phyloP scores from a whole-genome alignment of 2,329 filamentous ascomycete species.

The Arthrobotrys conoides region DNA sequence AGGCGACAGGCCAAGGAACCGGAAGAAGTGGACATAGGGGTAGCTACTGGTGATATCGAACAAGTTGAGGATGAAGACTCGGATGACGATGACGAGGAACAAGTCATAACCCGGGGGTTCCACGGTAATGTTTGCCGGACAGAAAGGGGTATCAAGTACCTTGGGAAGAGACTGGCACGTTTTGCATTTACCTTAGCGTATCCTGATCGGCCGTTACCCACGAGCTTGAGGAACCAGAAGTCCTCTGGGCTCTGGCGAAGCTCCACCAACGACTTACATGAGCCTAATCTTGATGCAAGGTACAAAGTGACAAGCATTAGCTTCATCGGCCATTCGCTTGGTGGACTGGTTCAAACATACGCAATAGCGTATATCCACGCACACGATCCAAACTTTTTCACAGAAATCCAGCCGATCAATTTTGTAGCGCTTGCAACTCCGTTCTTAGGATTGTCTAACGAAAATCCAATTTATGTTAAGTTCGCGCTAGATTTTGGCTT shows the following conservation, averaged over 20 bases:
- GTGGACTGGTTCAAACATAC: slow-evolving; percentile 91
- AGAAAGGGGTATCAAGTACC: slow-evolving; percentile 94
- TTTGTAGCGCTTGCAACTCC: slow-evolving; percentile 91
- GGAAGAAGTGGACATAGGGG: slow-evolving; percentile 42
- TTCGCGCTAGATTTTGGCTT: slow-evolving; percentile 97
- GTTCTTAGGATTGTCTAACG: slow-evolving; percentile 92
- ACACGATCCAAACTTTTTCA: slow-evolving; percentile 91
- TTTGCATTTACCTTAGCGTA: slow-evolving; percentile 92
- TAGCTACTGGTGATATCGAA: slow-evolving; percentile 61
- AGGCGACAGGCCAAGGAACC: slow-evolving; percentile 70
- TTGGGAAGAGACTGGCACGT: slow-evolving; percentile 93
- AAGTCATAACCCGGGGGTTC: slow-evolving; percentile 91
- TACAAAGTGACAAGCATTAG: slow-evolving; percentile 95
- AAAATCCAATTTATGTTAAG: slow-evolving; percentile 96
- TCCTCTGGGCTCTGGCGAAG: slow-evolving; percentile 68
- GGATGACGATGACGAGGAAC: slow-evolving; percentile 78
- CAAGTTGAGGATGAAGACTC: slow-evolving; percentile 32
- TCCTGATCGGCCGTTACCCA: slow-evolving; percentile 90
- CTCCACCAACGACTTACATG: slow-evolving; percentile 62
- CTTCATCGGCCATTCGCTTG: slow-evolving; percentile 91
- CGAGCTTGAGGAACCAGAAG: slow-evolving; percentile 71
- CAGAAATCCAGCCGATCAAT: slow-evolving; percentile 86
- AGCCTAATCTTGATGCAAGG: slow-evolving; percentile 64
- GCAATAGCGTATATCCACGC: slow-evolving; percentile 97
- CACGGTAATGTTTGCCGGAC: slow-evolving; percentile 90